These are phyloP conservation scores for Citeromyces siamensis DNA, from an alignment of 1,139 yeast genomes.

Conservation along the genomic window DNA sequence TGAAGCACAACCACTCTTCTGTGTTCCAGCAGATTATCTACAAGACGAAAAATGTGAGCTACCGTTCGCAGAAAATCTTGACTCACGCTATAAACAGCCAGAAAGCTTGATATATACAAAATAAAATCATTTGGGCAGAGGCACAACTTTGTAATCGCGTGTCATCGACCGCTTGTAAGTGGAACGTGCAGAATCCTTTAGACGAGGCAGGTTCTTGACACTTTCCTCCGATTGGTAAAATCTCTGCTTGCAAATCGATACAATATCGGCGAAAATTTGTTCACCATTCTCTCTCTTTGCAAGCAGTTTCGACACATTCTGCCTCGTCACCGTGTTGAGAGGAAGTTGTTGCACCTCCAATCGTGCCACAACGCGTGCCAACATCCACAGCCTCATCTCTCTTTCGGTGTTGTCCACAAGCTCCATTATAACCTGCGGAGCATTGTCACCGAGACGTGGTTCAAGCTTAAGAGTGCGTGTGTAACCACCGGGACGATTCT, in stretches of 20 bases:
- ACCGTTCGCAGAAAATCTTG: constrained; percentile 41
- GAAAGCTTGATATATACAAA: constrained; percentile 9
- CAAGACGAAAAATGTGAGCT: constrained; percentile 45
- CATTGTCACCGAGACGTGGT: constrained; percentile 82
- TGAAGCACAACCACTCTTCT: constrained; percentile 30
- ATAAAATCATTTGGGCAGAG: constrained; percentile 6
- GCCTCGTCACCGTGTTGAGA: constrained; percentile 46
- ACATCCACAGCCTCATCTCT: constrained; percentile 67
- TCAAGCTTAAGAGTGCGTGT: constrained; percentile 79
- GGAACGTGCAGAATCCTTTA: constrained; percentile 12
- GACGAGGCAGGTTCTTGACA: constrained; percentile 15
- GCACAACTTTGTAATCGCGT: constrained; percentile 16
- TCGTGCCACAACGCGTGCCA: constrained; percentile 75
- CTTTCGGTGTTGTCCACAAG: constrained; percentile 64
- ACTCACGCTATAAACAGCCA: constrained; percentile 23
- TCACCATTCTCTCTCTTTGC: constrained; percentile 34
- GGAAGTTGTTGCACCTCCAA: constrained; percentile 52
- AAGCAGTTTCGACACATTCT: constrained; percentile 42
- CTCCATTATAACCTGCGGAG: constrained; percentile 84
- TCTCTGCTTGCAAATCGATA: constrained; percentile 46
- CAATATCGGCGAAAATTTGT: constrained; percentile 43
- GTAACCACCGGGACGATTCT: constrained; percentile 62
- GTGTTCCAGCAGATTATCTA: constrained; percentile 48
- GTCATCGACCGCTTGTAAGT: constrained; percentile 17
- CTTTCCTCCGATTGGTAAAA: constrained; percentile 28